A percentile compares a stretch with the other conserved stretches of the same genome.
Conservation (phyloP, 331 rosid genomes). For the Telfairia occidentalis region DNA sequence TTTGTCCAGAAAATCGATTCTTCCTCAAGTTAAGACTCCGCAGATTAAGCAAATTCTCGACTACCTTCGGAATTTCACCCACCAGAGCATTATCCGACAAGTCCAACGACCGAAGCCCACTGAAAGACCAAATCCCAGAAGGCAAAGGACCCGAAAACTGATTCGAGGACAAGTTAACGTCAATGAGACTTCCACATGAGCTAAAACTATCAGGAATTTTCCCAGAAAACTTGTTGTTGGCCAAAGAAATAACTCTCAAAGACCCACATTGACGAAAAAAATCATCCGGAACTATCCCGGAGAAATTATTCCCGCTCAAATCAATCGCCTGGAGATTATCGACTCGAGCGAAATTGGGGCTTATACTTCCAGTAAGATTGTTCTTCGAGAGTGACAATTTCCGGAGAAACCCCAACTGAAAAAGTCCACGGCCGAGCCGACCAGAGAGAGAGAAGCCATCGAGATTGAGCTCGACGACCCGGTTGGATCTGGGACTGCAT, state of each 20-base stretch:
- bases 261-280: conserved; percentile 36
- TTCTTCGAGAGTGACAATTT: conserved; percentile 58
- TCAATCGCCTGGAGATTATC: conserved; percentile 36
- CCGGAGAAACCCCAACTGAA: conserved; percentile 47
- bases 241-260: conserved; percentile 47
- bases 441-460: conserved; percentile 52
- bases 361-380: conserved; percentile 43
- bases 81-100: conserved; percentile 57
- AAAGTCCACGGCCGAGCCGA: conserved; percentile 67
- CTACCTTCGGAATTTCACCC: conserved; percentile 42
- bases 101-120: conserved; percentile 59
- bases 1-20: conserved; percentile 57
- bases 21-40: conserved; percentile 36
- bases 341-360: conserved; percentile 45
- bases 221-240: conserved; percentile 58
- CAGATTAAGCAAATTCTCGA: conserved; percentile 49
- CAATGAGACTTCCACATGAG: conserved; percentile 42
- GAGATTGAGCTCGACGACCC: conserved; percentile 49
- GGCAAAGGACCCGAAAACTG: conserved; percentile 46
- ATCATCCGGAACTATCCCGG: conserved; percentile 38
- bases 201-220: conserved; percentile 44
- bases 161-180: conserved; percentile 50
- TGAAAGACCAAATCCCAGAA: conserved; percentile 48
- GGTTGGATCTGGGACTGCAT: conserved; percentile 42
- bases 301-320: conserved; percentile 54